Evolutionary conservation across 306 rosid genomes (phyloP), one percentile per base, ranked within the genome.

Genomic region (Clitoria ternatea): DNA sequence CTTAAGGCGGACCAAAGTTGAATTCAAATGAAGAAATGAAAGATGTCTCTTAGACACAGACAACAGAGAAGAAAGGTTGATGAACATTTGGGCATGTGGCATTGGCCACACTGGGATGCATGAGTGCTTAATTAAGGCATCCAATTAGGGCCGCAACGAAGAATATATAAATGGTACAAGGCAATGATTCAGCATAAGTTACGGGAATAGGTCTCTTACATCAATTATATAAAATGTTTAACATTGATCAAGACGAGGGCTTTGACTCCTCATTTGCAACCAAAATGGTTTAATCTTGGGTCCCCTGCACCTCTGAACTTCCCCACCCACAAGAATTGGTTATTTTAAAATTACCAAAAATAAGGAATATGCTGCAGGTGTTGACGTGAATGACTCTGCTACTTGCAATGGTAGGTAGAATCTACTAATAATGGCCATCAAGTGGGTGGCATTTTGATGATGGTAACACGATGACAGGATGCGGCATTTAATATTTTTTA

Each of bases 151-250:
- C 30, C 14, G 42, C 10, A 69, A 36, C 7, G 60, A 48, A 48
- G 35, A 44, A 11, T 49, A 73, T 37, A 76, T 37, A 45, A 44
- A 77, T 43, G 10, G 35, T 71, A 36, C 4, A 45, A 7, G n/a
- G 57, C 69, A 78, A 55, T 72, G 67, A 72, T 72, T 72, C 33
- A 65, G 76, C 82, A 60, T 26, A 72, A 78, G 74, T 71, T 55
- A 55, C 78, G 78, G 82, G 30, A 77, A 4, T 10, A 32, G 73
- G 29, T 35, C 27, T 12, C 24, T 55, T 53, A 37, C n/a, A 40
- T 20, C 7, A 49, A 37, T 17, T 69, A 68, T 61, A 48, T 27
- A 8, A 14, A 48, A 61, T 61, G 75, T 26, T 14, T 44, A 29
- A 14, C 18, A 19, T 67, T 48, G 66, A 70, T 40, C 40, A 63